Conservation (phyloP, 306 rosid genomes). For the Argentina anserina region DNA sequence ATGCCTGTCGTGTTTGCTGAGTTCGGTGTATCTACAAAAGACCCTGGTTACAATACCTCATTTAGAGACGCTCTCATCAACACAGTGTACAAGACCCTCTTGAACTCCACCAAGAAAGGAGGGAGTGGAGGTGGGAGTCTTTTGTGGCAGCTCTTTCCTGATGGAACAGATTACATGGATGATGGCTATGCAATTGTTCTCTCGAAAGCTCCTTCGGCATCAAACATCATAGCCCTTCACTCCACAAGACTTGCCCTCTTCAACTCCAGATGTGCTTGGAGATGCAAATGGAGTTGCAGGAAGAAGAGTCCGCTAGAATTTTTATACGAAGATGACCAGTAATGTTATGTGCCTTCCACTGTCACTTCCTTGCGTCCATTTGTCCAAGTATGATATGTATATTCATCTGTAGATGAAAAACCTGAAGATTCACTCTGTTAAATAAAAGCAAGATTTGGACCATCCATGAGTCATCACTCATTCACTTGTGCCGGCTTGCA, state of each 20-base stretch:
- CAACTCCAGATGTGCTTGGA: constrained; percentile 64
- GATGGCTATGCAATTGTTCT: constrained; percentile 81
- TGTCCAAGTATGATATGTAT: background rate
- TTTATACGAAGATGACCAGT: constrained; percentile 40
- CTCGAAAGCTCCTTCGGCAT: constrained; percentile 57
- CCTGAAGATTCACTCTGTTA: background rate
- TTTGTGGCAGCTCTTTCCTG: constrained; percentile 83
- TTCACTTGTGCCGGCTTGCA: background rate
- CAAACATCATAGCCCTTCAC: constrained; percentile 57
- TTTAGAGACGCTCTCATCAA: constrained; percentile 55
- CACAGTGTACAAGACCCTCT: constrained; percentile 47
- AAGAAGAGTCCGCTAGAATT: constrained; percentile 44
- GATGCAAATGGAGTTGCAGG: constrained; percentile 74
- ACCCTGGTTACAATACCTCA: constrained; percentile 69
- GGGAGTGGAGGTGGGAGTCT: constrained; percentile 86
- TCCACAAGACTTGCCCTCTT: constrained; percentile 54
- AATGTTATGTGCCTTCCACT: background rate
- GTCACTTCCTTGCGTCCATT: background rate
- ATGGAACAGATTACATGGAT: constrained; percentile 85
- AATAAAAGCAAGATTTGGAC: background rate
- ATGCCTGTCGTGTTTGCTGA: constrained; percentile 86
- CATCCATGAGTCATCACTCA: background rate
- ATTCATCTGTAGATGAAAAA: background rate
- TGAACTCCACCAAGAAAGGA: constrained; percentile 74
- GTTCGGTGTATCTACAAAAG: constrained; percentile 81